These are phyloP conservation scores for Leishmania arabica DNA, from an alignment of 208 protist species.

Conservation along the genomic window DNA sequence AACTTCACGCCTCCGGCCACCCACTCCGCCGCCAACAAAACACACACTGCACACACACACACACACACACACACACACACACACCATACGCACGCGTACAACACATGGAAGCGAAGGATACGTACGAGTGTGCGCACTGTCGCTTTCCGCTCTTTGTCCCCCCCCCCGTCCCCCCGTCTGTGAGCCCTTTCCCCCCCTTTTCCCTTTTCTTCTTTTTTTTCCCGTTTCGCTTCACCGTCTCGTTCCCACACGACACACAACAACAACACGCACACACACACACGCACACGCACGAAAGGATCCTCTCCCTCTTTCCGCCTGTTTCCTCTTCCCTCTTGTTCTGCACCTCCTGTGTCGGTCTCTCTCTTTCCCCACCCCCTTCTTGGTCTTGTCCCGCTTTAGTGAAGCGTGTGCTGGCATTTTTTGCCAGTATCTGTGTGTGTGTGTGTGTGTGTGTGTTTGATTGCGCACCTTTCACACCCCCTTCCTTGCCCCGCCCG, in stretches of 20 bases:
- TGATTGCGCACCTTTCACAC: neutral
- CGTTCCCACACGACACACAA: neutral
- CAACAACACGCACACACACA: neutral
- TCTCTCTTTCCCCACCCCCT: neutral
- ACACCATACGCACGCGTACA: neutral
- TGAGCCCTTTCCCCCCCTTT: neutral
- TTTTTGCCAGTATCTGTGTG: neutral
- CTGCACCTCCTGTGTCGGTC: neutral
- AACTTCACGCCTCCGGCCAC: neutral
- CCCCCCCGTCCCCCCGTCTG: neutral
- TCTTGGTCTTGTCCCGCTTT: neutral
- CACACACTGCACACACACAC: neutral
- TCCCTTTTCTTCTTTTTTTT: neutral
- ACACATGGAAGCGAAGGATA: slow-evolving; percentile 7
- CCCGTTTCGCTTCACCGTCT: neutral
- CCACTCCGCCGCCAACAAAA: neutral
- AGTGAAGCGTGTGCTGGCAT: neutral
- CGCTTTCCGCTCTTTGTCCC: slow-evolving; percentile 4
- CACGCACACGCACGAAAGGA: neutral
- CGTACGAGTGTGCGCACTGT: neutral
- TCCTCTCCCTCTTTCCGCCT: neutral
- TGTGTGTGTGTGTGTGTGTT: neutral
- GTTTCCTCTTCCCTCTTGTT: neutral
- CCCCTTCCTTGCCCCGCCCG: neutral
- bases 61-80: neutral